Evolutionary conservation across 1,284 basidiomycete genomes (phyloP).

Genomic region (Boletus semigastroideus): DNA sequence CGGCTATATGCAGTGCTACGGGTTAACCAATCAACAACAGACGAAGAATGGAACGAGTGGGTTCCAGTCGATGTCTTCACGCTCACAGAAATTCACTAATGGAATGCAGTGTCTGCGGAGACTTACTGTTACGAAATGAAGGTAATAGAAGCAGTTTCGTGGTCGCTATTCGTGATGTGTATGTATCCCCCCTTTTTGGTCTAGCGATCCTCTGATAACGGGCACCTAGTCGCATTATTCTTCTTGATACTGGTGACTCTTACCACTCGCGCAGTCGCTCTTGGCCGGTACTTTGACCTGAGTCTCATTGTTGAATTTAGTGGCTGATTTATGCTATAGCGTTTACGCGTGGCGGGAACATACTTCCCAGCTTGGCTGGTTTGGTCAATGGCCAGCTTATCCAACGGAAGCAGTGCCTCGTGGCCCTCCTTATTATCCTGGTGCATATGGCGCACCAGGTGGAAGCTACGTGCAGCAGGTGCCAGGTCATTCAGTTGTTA

Average conservation of each 20-base stretch:
- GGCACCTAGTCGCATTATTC: slow-evolving; percentile 42
- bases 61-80: slow-evolving; percentile 16
- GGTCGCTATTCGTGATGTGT: slow-evolving; percentile 66
- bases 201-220: slow-evolving; percentile 38
- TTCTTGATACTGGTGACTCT: slow-evolving; percentile 45
- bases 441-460: slow-evolving; percentile 21
- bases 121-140: slow-evolving; percentile 76
- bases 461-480: slow-evolving; percentile 42
- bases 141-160: slow-evolving; percentile 73
- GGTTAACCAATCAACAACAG: slow-evolving; percentile 44
- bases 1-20: slow-evolving; percentile 62
- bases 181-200: slow-evolving; percentile 38
- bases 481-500: slow-evolving; percentile 66
- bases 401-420: slow-evolving; percentile 27
- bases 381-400: slow-evolving; percentile 48
- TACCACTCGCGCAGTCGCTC: slow-evolving; percentile 41
- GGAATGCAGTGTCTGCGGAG: slow-evolving; percentile 51
- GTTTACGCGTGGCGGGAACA: slow-evolving; percentile 50
- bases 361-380: slow-evolving; percentile 52
- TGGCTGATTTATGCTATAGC: slow-evolving; percentile 15
- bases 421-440: slow-evolving; percentile 20
- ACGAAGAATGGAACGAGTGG: slow-evolving; percentile 59
- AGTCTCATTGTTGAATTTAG: not conserved
- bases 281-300: slow-evolving; percentile 36
- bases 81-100: slow-evolving; percentile 3